Percentiles rank a stretch among this genome's conserved stretches.
Evolutionary conservation across 768 basidiomycete genomes (phyloP).

Genomic region (Hemileccinum impolitum): DNA sequence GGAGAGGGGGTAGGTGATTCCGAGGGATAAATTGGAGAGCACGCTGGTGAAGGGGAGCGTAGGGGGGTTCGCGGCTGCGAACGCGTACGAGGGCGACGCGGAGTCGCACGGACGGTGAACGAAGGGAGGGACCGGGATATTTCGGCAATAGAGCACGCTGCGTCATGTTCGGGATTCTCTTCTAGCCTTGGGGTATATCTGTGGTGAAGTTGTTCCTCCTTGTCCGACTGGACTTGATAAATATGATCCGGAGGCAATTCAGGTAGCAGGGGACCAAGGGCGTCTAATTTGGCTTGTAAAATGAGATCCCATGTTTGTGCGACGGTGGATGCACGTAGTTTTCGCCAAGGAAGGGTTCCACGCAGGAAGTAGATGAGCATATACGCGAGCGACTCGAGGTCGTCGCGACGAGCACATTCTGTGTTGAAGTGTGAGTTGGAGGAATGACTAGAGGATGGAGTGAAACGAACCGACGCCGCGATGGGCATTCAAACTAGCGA

Average conservation of each 20-base stretch:
- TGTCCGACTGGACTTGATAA: slow-evolving; percentile 4
- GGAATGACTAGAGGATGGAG: background rate
- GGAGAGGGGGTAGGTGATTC: slow-evolving; percentile 20
- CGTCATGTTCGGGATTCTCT: slow-evolving; percentile 8
- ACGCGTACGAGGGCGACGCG: slow-evolving; percentile 11
- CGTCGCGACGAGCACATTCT: slow-evolving; percentile 77
- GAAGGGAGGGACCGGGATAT: slow-evolving; percentile 14
- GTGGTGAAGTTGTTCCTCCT: background rate
- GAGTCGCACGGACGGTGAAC: slow-evolving; percentile 1
- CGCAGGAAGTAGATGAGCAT: slow-evolving; percentile 82
- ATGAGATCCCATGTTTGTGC: slow-evolving; percentile 76
- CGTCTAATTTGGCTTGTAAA: slow-evolving; percentile 65
- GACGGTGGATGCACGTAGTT: slow-evolving; percentile 62
- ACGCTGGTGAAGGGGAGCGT: slow-evolving; percentile 9
- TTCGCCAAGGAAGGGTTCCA: slow-evolving; percentile 76
- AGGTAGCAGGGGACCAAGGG: slow-evolving; percentile 35
- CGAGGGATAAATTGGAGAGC: slow-evolving; percentile 5
- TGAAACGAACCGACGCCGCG: slow-evolving; percentile 61
- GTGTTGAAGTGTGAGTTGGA: slow-evolving; percentile 3
- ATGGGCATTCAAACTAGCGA: slow-evolving; percentile 73
- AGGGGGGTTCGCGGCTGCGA: slow-evolving; percentile 18
- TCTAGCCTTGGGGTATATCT: slow-evolving; percentile 11
- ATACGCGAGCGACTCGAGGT: slow-evolving; percentile 77
- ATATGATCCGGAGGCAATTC: slow-evolving; percentile 12
- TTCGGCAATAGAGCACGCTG: slow-evolving; percentile 12